Evolutionary conservation across 2,329 filamentous ascomycete species (phyloP), one percentile per base, ranked within the genome.

Genomic region (Ophiostoma tasmaniense): DNA sequence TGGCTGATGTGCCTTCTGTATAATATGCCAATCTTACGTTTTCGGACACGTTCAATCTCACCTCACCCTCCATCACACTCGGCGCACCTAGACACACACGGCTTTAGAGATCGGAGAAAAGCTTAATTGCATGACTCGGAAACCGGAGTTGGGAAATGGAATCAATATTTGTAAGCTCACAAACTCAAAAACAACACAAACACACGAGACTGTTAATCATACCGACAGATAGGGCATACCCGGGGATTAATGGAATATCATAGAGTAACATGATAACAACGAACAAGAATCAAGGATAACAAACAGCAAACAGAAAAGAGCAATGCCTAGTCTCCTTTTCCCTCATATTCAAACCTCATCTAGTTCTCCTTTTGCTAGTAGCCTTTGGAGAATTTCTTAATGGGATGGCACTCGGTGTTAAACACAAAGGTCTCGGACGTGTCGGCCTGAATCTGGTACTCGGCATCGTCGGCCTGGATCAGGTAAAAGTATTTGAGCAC

Each of bases 401-500:
- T 45, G 33, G 81, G 81, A 67, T 84, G 82, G 37, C 80, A 81
- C 74, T 83, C 82, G 0, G 82, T 84, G 73, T 83, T 84, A 71
- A 77, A 84, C 6, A 84, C 82, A 72, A 78, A 86, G 70, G 79
- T 69, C 72, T 84, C 84, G n/a, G 76, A 74, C 65, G 78, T 76
- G 62, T 78, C 77, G 13, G 78, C 77, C 72, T 81, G 79, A 66
- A 85, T 77, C 75, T 86, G 83, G 74, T 82, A 83, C 4, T 77
- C 75, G 2, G 82, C 86, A 39, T 91, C 89, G 76, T 77, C 80
- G 0, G 85, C 83, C 75, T 88, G 87, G 70, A 91, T 90, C 74
- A 96, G 77, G 79, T 91, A 96, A 69, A 85, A 81, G 77, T 96
- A 96, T 82, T 96, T 96, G 77, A 96, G 76, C 71, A 93, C 90